phyloP scores from a whole-genome alignment of 768 basidiomycete species.

The Daedaleopsis nitida region DNA sequence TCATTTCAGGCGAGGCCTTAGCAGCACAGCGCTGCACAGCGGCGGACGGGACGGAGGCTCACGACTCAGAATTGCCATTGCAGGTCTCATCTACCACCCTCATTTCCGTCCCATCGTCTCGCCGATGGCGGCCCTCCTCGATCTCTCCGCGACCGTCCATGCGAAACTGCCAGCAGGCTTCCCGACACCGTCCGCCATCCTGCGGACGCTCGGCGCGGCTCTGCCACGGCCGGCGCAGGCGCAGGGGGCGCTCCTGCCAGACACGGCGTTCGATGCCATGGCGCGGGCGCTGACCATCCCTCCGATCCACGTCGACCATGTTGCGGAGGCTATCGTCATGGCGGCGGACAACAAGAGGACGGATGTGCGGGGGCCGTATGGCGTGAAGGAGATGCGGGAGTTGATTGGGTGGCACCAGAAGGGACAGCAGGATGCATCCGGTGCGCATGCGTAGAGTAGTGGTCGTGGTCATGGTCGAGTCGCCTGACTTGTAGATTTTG shows the following conservation, averaged over 20 bases:
- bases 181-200: slow-evolving; percentile 66
- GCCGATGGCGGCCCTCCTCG: slow-evolving; percentile 80
- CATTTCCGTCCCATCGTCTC: slow-evolving; percentile 89
- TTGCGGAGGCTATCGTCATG: slow-evolving; percentile 80
- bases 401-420: slow-evolving; percentile 66
- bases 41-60: too few species aligned
- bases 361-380: slow-evolving; percentile 64
- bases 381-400: slow-evolving; percentile 71
- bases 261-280: slow-evolving; percentile 61
- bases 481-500: background rate
- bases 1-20: background rate
- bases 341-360: slow-evolving; percentile 49
- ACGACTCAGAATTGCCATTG: too few species aligned
- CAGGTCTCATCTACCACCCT: slow-evolving; percentile 95
- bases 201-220: slow-evolving; percentile 52
- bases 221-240: slow-evolving; percentile 33
- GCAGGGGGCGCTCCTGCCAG: slow-evolving; percentile 32
- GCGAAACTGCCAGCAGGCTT: slow-evolving; percentile 53
- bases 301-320: slow-evolving; percentile 95
- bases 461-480: too few species aligned
- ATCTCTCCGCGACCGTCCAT: slow-evolving; percentile 77
- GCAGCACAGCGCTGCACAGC: too few species aligned
- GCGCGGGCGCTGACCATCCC: slow-evolving; percentile 83
- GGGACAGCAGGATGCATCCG: slow-evolving; percentile 25
- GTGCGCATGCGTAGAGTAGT: slow-evolving; percentile 5